Evolutionary conservation across 495 filamentous ascomycete species (phyloP).

Genomic region (Penicillium paxilli): DNA sequence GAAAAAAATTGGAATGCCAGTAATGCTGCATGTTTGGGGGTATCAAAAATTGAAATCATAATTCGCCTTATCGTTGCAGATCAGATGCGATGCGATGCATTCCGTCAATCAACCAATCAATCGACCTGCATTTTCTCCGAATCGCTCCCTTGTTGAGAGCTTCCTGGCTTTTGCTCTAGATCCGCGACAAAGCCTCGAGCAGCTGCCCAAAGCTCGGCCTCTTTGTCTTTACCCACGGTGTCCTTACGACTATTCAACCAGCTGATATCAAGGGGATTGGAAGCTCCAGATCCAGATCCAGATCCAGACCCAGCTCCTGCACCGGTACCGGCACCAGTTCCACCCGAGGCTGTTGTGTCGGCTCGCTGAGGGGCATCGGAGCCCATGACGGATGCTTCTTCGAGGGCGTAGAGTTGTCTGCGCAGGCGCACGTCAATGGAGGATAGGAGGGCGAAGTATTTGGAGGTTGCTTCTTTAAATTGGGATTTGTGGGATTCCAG

Average conservation of each 20-base stretch:
- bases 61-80: no score
- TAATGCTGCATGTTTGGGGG: conserved; percentile 16
- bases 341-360: conserved; percentile 20
- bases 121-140: conserved; percentile 40
- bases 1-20: no score
- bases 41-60: conserved; percentile 27
- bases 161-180: conserved; percentile 14
- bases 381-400: conserved; percentile 73
- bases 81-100: no score
- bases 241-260: conserved; percentile 82
- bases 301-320: conserved; percentile 10
- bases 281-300: conserved; percentile 6
- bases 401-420: conserved; percentile 76
- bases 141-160: conserved; percentile 10
- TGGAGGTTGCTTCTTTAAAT: conserved; percentile 62
- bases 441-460: conserved; percentile 69
- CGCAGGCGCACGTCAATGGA: conserved; percentile 68
- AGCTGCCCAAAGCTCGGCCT: conserved; percentile 72
- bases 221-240: conserved; percentile 74
- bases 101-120: conserved; percentile 5
- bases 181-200: conserved; percentile 52
- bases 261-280: conserved; percentile 67
- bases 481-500: conserved; percentile 54
- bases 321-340: conserved; percentile 6
- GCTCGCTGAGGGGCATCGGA: conserved; percentile 26